These are phyloP conservation scores for Apodospora peruviana DNA, from an alignment of 495 filamentous ascomycete genomes.

Conservation along the genomic window DNA sequence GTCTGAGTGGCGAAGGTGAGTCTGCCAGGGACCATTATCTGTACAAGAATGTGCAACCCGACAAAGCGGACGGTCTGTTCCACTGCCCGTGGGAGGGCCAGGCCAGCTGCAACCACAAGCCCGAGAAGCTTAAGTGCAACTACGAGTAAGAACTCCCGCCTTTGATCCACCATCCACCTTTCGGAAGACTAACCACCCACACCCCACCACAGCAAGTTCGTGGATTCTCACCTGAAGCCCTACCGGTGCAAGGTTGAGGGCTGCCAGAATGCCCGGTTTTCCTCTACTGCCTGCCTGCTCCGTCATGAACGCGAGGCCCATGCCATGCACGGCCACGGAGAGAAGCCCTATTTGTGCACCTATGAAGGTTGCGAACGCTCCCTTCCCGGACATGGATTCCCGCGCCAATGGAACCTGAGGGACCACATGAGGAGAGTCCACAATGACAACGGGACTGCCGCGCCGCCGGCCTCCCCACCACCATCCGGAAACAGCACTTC, in stretches of 20 bases:
- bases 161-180: slow-evolving; percentile 8
- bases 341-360: slow-evolving; percentile 80
- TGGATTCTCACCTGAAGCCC: slow-evolving; percentile 90
- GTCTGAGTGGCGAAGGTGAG: slow-evolving; percentile 46
- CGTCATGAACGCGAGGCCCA: slow-evolving; percentile 93
- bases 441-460: slow-evolving; percentile 56
- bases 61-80: slow-evolving; percentile 67
- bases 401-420: slow-evolving; percentile 84
- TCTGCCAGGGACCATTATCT: slow-evolving; percentile 72
- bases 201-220: slow-evolving; percentile 65
- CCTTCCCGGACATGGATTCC: slow-evolving; percentile 76
- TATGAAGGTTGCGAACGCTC: slow-evolving; percentile 81
- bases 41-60: slow-evolving; percentile 63
- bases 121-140: slow-evolving; percentile 92
- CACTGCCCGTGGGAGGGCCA: slow-evolving; percentile 83
- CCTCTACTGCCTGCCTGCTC: slow-evolving; percentile 89
- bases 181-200: slow-evolving; percentile 25
- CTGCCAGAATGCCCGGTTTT: slow-evolving; percentile 77
- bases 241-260: slow-evolving; percentile 80
- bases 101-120: slow-evolving; percentile 71
- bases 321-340: slow-evolving; percentile 88
- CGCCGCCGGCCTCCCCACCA: slow-evolving; percentile 31
- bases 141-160: slow-evolving; percentile 67
- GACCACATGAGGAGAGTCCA: slow-evolving; percentile 95
- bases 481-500: slow-evolving; percentile 23